Percentiles rank a stretch among this genome's conserved stretches.
Evolutionary conservation across 768 basidiomycete species (phyloP).

Genomic region (Aureoboletus auriporus): DNA sequence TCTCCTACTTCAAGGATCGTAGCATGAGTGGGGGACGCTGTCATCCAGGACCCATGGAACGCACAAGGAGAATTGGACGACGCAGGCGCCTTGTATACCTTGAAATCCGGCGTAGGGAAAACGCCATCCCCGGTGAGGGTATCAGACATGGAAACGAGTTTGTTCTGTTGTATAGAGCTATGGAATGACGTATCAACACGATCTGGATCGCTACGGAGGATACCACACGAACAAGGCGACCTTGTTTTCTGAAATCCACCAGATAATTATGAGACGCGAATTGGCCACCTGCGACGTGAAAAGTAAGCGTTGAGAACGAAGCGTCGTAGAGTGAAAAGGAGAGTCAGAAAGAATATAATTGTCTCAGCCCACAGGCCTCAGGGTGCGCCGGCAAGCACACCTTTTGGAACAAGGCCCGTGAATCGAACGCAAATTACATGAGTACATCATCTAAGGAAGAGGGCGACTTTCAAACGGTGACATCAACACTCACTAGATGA

Average conservation of each 20-base stretch:
- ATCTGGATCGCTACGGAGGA: slow-evolving; percentile 7
- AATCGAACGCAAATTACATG: slow-evolving; percentile 91
- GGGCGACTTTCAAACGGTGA: not conserved
- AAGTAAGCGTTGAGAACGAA: slow-evolving; percentile 6
- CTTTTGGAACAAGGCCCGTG: slow-evolving; percentile 61
- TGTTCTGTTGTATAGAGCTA: slow-evolving; percentile 12
- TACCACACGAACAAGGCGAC: slow-evolving; percentile 9
- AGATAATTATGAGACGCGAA: not conserved
- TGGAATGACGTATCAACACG: slow-evolving; percentile 14
- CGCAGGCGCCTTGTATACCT: slow-evolving; percentile 45
- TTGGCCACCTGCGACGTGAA: not conserved
- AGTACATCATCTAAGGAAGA: slow-evolving; percentile 46
- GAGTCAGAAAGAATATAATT: slow-evolving; percentile 49
- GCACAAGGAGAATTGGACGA: slow-evolving; percentile 32
- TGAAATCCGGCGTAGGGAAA: slow-evolving; percentile 32
- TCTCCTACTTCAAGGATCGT: slow-evolving; percentile 33
- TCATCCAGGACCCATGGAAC: slow-evolving; percentile 15
- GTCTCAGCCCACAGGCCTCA: slow-evolving; percentile 73
- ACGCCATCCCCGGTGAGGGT: slow-evolving; percentile 4
- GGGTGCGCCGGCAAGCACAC: slow-evolving; percentile 70
- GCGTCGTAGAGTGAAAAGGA: not conserved
- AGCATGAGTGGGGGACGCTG: slow-evolving; percentile 3
- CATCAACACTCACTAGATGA: slow-evolving; percentile 11
- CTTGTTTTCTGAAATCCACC: slow-evolving; percentile 4
- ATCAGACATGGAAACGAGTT: slow-evolving; percentile 24